Evolutionary conservation across 345 rosid genomes (phyloP), one percentile per base, ranked within the genome.

Genomic region (Cochlearia excelsa): DNA sequence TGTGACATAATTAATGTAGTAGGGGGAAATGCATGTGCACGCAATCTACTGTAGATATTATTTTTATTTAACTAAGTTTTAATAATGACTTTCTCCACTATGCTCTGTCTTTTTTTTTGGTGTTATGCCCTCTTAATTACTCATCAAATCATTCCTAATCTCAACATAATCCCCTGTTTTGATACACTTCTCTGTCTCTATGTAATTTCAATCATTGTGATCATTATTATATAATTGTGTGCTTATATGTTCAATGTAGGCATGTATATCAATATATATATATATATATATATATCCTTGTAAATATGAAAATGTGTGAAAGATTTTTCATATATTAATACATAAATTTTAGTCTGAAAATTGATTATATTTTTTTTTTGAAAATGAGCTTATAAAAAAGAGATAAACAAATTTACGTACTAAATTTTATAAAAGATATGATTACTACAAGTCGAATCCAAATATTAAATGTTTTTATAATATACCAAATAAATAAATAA

Each of bases 11-110:
- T 16, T 33, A 33, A 59, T 67, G 73, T 31, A 64, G 69, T 58
- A 70, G 74, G 60, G 23, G 65, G 68, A 55, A 70, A 63, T 64
- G 78, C 88, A 85, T 82, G 84, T 83, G 93, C 77, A 75, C 83
- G 46, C 67, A 85, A 85, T 85, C 88, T 83, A 83, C 69, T 55
- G 68, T 81, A 75, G 83, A 82, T 85, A 76, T 78, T 42, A 73
- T 55, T 54, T 54, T 54, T 9, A 31, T 40, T 39, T 69, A 6
- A 26, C 54, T 27, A 38, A 0, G 39, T 59, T 8, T 39, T 30
- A 31, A 61, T 39, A 57, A 66, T 56, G 67, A 75, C 80, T 75
- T 68, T 74, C 78, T 63, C 84, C 88, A 79, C 86, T 74, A 72
- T 47, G 70, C 76, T 77, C 78, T 77, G 84, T 81, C 80, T 62